A percentile compares a stretch with the other conserved stretches of the same genome.
Conservation (phyloP, 805 yeast species). For the Cyberlindnera sargentensis region DNA sequence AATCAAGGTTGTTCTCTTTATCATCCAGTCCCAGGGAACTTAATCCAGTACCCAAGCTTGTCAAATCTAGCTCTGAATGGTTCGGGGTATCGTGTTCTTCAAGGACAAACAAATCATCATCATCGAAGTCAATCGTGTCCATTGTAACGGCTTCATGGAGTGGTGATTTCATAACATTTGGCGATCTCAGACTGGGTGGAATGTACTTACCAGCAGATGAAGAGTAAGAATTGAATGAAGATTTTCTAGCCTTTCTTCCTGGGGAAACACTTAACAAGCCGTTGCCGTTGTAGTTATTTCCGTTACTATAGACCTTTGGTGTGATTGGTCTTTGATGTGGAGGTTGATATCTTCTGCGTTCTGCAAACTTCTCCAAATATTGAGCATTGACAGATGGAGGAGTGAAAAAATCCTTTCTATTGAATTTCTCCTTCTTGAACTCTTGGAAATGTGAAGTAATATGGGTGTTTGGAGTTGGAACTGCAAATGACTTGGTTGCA, state of each 20-base stretch:
- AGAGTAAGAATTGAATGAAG: slow-evolving; percentile 22
- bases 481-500: slow-evolving; percentile 44
- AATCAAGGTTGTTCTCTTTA: slow-evolving; percentile 15
- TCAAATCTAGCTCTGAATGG: slow-evolving; percentile 8
- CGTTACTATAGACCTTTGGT: slow-evolving; percentile 10
- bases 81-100: slow-evolving; percentile 26
- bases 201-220: slow-evolving; percentile 51
- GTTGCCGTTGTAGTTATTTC: not conserved
- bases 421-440: slow-evolving; percentile 33
- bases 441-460: slow-evolving; percentile 33
- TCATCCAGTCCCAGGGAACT: slow-evolving; percentile 14
- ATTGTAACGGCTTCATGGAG: slow-evolving; percentile 15
- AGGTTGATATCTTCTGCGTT: slow-evolving; percentile 22
- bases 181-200: slow-evolving; percentile 65
- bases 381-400: slow-evolving; percentile 69
- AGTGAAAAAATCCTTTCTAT: slow-evolving; percentile 69
- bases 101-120: slow-evolving; percentile 33
- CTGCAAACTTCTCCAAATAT: slow-evolving; percentile 60
- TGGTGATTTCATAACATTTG: slow-evolving; percentile 24
- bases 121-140: slow-evolving; percentile 23
- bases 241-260: slow-evolving; percentile 10
- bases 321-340: slow-evolving; percentile 23
- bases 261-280: slow-evolving; percentile 1
- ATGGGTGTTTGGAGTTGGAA: slow-evolving; percentile 50
- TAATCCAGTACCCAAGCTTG: slow-evolving; percentile 7